Percentiles rank a stretch among this genome's conserved stretches.
phyloP scores from a whole-genome alignment of 768 basidiomycete species.

The Mycena vitilis region DNA sequence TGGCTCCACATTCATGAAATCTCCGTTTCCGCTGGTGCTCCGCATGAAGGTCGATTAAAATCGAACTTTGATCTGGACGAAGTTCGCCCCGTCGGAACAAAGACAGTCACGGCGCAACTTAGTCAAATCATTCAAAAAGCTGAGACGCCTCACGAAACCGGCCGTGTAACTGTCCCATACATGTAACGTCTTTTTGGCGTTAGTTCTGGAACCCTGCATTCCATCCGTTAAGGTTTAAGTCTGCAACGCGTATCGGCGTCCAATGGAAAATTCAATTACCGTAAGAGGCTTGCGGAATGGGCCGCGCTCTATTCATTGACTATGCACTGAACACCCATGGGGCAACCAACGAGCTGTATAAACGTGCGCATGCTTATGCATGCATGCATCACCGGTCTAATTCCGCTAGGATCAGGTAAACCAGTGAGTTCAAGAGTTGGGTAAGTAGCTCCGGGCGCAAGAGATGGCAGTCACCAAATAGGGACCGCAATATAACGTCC shows the following conservation, averaged over 20 bases:
- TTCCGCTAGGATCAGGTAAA: slow-evolving; percentile 1
- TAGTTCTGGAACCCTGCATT: not conserved
- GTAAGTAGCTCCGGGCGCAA: too few relatives aligned
- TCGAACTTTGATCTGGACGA: too few relatives aligned
- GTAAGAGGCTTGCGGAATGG: too few relatives aligned
- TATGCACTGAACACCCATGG: too few relatives aligned
- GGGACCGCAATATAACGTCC: not conserved
- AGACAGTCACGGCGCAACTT: too few relatives aligned
- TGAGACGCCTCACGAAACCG: slow-evolving; percentile 1
- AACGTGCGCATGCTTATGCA: too few relatives aligned
- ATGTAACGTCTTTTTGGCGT: not conserved
- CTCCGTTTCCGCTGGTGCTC: not conserved
- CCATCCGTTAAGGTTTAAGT: not conserved
- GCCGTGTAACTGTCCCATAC: not conserved
- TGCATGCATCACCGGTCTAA: not conserved
- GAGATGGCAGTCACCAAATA: not conserved
- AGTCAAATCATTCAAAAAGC: not conserved
- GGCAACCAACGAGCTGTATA: too few relatives aligned
- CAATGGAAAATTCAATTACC: too few relatives aligned
- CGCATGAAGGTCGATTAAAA: too few relatives aligned
- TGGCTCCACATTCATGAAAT: not conserved
- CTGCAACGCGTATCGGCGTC: slow-evolving; percentile 5
- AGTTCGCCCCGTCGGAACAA: too few relatives aligned
- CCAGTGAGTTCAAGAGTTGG: too few relatives aligned
- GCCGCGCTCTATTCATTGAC: too few relatives aligned